phyloP scores from a whole-genome alignment of 805 yeast species.

The Yarrowia bubula region DNA sequence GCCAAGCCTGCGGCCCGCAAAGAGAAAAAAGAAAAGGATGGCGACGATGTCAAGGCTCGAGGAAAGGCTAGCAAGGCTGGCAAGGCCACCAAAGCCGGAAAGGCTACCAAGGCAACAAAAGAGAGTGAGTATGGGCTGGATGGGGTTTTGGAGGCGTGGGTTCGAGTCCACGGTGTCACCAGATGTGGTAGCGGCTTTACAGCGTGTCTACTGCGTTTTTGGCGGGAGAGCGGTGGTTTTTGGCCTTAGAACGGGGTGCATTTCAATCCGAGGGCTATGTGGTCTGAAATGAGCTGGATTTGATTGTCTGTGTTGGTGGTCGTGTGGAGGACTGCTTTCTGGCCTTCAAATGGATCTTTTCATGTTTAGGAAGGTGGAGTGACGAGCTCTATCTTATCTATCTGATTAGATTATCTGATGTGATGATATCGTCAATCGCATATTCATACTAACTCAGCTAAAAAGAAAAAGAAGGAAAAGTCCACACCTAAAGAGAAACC shows the following conservation, averaged over 20 bases:
- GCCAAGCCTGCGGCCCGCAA: constrained; percentile 30
- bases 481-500: constrained; percentile 57
- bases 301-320: too few species aligned
- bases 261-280: too few species aligned
- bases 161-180: too few species aligned
- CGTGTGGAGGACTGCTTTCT: too few species aligned
- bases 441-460: constrained; percentile 26
- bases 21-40: constrained; percentile 30
- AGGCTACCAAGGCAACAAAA: constrained; percentile 1
- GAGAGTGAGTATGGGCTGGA: constrained; percentile 24
- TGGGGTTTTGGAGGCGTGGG: not conserved
- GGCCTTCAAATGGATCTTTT: too few species aligned
- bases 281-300: too few species aligned
- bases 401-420: too few species aligned
- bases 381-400: too few species aligned
- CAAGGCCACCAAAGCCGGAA: constrained; percentile 19
- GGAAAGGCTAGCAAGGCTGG: constrained; percentile 17
- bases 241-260: too few species aligned
- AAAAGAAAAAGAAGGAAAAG: constrained; percentile 35
- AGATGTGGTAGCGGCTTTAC: too few species aligned
- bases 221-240: too few species aligned
- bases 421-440: too few species aligned
- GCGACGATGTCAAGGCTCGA: constrained; percentile 28
- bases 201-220: not conserved
- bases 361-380: not conserved